Base-by-base conservation (phyloP, 352 stramenopile species). In the Phytophthora capsici region DNA sequence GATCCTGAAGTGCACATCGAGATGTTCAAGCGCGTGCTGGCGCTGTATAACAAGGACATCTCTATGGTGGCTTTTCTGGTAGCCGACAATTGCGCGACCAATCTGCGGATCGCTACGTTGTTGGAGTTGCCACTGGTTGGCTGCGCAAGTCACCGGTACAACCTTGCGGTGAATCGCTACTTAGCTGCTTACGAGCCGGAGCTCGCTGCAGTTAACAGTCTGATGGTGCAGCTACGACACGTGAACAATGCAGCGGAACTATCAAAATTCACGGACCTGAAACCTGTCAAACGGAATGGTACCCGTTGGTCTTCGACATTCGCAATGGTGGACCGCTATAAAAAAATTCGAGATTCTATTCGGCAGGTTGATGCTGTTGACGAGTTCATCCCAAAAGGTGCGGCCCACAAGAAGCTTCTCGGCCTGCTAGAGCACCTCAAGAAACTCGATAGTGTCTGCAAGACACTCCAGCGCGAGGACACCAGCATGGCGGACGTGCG, bases 1-100 rank as follows among this genome's bases (percentile, higher is more conserved):
- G 4, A 30, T 48, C 8, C 38, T 1, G 54, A 62, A 13, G 41
- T 62, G 8, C 55, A 63, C n/a, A 51, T 53, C 22, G 44, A 53
- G 30, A 63, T 63, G 55, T 50, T 63, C 43, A 55, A 46, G 41
- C 7, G 28, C 14, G 53, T 61, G 10, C 41, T 61, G 40, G 9
- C 53, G 9, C 28, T 61, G 53, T 52, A 52, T 19, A 61, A 61
- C 28, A 52, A 61, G n/a, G 41, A 5, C 2, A 19, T 45, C 10
- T 51, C 41, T 6, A 53, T 62, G 54, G 41, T 62, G 6, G 32
- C 41, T 0, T 52, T 61, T 37, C 53, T 61, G 30, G 30, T 61
- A 37, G 41, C 10, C n/a, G 43, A 52, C 10, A 53, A 61, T 36
- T 61, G 30, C 17, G 28, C 10, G 0, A 53, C 30, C 12, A 61